Base-by-base conservation (phyloP, 2,329 filamentous ascomycete species). In the Cercospora beticola region DNA sequence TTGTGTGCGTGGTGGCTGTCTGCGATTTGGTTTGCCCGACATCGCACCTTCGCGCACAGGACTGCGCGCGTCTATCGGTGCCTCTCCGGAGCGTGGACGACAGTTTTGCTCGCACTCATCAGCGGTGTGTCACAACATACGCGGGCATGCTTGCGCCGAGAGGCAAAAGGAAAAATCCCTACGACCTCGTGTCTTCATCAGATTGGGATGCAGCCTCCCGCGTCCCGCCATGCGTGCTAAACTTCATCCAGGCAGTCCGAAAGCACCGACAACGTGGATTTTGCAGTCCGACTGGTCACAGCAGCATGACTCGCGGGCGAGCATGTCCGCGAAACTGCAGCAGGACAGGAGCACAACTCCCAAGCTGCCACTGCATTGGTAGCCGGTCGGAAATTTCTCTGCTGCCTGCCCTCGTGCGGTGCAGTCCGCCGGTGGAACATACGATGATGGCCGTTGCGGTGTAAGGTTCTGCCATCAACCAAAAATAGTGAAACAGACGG, bases 141-240 rank as follows among this genome's bases (percentile, higher is more conserved):
- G 57, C 30, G 46, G 65, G 62, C 31, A 52, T 62, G 64, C 64
- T 59, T 65, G 68, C 63, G 66, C 66, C 66, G 43, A 68, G 52
- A 40, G 23, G 60, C n/a, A 23, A 43, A n/a, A 68, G 26, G 65
- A 30, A 40, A 54, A 16, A 70, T 71, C 69, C 71, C 70, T 73
- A 69, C 70, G 4, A 49, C 71, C 71, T 71, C 70, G 71, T 73
- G 70, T 73, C 66, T 57, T 70, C 69, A 28, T n/a, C 26, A 70
- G 61, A 68, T 71, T 68, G 64, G 64, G 66, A 64, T 69, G 70
- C 69, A 66, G 69, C 66, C 62, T 63, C 43, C 70, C 68, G 67
- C 67, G 28, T 68, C n/a, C 62, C 43, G 61, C 30, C 66, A 62
- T 61, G 66, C 64, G 63, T 65, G 58, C 57, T 65, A 65, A 33